Evolutionary conservation across 2,329 filamentous ascomycete species (phyloP).

Genomic region (Cryphonectria nitschkei): DNA sequence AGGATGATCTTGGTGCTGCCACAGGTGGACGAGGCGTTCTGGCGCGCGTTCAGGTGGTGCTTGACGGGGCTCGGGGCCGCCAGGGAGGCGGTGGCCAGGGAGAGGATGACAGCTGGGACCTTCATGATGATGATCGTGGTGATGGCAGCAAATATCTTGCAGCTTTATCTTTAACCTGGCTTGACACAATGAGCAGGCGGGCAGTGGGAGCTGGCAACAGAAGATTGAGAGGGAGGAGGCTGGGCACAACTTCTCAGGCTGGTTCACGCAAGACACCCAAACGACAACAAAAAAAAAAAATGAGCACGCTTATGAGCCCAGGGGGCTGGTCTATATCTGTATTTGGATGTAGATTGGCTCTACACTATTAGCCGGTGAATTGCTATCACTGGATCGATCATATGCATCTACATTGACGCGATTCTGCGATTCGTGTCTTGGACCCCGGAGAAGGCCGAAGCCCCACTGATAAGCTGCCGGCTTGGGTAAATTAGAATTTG

Average conservation of each 20-base stretch:
- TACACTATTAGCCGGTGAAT: not conserved
- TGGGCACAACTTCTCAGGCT: not conserved
- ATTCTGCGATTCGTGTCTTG: not conserved
- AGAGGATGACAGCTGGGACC: not conserved
- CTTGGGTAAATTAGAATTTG: not conserved
- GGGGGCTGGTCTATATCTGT: not conserved
- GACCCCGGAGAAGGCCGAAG: not conserved
- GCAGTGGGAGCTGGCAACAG: not conserved
- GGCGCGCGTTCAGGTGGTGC: not conserved
- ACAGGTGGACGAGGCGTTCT: constrained; percentile 13
- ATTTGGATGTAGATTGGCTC: not conserved
- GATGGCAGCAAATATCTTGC: too few species aligned
- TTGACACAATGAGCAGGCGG: not conserved
- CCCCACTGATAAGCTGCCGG: constrained; percentile 17
- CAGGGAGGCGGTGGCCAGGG: constrained; percentile 11
- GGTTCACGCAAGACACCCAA: not conserved
- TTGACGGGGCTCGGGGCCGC: constrained; percentile 17
- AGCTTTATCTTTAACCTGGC: too few species aligned
- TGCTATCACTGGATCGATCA: not conserved
- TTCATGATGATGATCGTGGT: constrained; percentile 19
- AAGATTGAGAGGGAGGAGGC: not conserved
- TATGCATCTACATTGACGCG: not conserved
- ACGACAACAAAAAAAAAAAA: not conserved
- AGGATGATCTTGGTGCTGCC: constrained; percentile 37
- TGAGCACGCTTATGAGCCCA: not conserved